Evolutionary conservation across 352 stramenopile genomes (phyloP).

Genomic region (Globisporangium paroecandrum): DNA sequence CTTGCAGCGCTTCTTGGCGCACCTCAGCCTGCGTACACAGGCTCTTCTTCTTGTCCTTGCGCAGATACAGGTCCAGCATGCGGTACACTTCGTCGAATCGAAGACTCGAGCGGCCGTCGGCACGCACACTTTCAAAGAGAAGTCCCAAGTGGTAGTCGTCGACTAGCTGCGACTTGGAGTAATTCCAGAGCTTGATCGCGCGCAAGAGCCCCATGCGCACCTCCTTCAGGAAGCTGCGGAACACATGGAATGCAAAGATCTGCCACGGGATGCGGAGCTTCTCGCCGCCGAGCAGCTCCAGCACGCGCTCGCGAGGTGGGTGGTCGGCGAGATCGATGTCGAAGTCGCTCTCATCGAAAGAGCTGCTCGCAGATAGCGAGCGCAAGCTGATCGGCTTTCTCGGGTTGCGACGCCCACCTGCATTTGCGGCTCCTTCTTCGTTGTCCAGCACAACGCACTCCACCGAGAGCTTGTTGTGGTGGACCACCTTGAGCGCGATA

Average conservation of each 20-base stretch:
- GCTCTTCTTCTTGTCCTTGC: conserved; percentile 71
- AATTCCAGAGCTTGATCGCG: conserved; percentile 83
- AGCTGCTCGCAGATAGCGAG: conserved; percentile 35
- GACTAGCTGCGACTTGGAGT: conserved; percentile 72
- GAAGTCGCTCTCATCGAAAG: conserved; percentile 36
- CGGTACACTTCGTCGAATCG: conserved; percentile 84
- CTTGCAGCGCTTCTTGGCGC: conserved; percentile 67
- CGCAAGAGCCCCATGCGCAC: conserved; percentile 66
- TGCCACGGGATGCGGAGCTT: conserved; percentile 78
- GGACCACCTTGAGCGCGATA: conserved; percentile 72
- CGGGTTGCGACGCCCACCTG: neutral
- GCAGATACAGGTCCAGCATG: conserved; percentile 81
- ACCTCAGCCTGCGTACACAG: conserved; percentile 72
- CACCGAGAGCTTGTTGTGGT: conserved; percentile 82
- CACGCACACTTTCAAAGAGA: conserved; percentile 73
- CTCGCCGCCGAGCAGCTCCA: conserved; percentile 82
- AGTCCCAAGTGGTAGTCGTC: conserved; percentile 81
- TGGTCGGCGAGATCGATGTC: conserved; percentile 15
- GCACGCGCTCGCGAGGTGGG: conserved; percentile 42
- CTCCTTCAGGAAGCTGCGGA: conserved; percentile 67
- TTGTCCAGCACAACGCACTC: conserved; percentile 77
- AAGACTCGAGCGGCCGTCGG: conserved; percentile 66
- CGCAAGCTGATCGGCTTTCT: conserved; percentile 20
- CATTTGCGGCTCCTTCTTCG: conserved; percentile 22
- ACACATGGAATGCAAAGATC: conserved; percentile 69